These are phyloP conservation scores for Silene vulgaris DNA, from an alignment of 179 eudicot genomes.

Conservation along the genomic window DNA sequence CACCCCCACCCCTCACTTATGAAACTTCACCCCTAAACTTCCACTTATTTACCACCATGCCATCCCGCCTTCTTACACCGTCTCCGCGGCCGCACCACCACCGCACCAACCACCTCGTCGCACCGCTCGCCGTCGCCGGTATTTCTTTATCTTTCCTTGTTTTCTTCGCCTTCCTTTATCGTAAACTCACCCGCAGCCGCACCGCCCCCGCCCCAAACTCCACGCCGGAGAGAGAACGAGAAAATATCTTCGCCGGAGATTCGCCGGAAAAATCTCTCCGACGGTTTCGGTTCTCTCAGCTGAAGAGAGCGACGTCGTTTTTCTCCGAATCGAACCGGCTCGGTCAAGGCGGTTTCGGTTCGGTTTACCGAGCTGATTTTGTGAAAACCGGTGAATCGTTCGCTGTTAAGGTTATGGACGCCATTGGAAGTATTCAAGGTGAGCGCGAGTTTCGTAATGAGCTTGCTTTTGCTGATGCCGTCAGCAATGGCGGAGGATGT, in stretches of 20 bases:
- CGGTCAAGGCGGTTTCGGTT: constrained; percentile 92
- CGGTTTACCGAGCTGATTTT: constrained; percentile 57
- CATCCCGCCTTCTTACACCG: constrained; percentile 35
- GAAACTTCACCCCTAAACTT: constrained; percentile 2
- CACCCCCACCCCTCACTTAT: neutral
- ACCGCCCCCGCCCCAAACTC: constrained; percentile 46
- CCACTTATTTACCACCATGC: constrained; percentile 35
- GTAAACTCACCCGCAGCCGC: constrained; percentile 49
- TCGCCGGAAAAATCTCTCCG: constrained; percentile 27
- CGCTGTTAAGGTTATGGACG: constrained; percentile 74
- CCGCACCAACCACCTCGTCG: constrained; percentile 24
- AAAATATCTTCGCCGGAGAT: no score
- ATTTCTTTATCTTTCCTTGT: constrained; percentile 35
- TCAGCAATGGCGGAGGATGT: constrained; percentile 16
- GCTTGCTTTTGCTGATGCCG: constrained; percentile 43
- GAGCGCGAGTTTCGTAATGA: constrained; percentile 89
- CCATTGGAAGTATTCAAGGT: constrained; percentile 60
- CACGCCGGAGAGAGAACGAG: neutral
- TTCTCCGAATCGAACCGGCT: constrained; percentile 55
- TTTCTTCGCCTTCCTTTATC: constrained; percentile 39
- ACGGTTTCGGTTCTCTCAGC: constrained; percentile 45
- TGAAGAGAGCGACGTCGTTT: constrained; percentile 55
- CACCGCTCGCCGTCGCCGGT: constrained; percentile 35
- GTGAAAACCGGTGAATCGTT: constrained; percentile 45
- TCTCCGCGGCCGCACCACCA: constrained; percentile 31